Evolutionary conservation across 371 early-diverging fungal species (phyloP).

Genomic region (Rhizomucor miehei): DNA sequence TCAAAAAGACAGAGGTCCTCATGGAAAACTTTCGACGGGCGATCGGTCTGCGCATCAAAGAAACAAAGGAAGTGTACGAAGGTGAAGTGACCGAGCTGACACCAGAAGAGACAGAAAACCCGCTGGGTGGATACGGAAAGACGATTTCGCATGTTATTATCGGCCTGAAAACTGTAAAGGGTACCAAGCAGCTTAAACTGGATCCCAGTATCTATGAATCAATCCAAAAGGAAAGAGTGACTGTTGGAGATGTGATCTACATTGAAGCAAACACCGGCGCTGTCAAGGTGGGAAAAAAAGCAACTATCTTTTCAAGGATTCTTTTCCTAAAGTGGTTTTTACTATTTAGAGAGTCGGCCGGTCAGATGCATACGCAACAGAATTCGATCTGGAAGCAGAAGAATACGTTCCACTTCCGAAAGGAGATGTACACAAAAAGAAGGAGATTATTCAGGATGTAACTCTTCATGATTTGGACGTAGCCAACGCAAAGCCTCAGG

Average conservation of each 20-base stretch:
- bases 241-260: constrained; percentile 97
- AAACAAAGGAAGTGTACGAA: constrained; percentile 98
- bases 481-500: constrained; percentile 95
- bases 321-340: too few relatives aligned
- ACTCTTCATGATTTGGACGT: constrained; percentile 98
- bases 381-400: constrained; percentile 96
- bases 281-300: constrained; percentile 71
- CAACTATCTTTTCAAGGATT: too few relatives aligned
- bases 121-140: constrained; percentile 91
- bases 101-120: constrained; percentile 95
- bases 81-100: constrained; percentile 99
- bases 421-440: constrained; percentile 99
- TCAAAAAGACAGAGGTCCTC: constrained; percentile 98
- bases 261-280: constrained; percentile 98
- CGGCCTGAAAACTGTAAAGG: constrained; percentile 97
- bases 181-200: constrained; percentile 96
- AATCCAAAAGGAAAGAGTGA: constrained; percentile 95
- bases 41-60: constrained; percentile 97
- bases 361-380: constrained; percentile 93
- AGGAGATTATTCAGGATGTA: constrained; percentile 96
- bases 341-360: constrained; percentile 92
- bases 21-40: constrained; percentile 98
- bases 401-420: constrained; percentile 98
- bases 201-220: constrained; percentile 97
- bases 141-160: constrained; percentile 95